Conservation (phyloP, 1,284 basidiomycete species). For the Ganoderma boninense region DNA sequence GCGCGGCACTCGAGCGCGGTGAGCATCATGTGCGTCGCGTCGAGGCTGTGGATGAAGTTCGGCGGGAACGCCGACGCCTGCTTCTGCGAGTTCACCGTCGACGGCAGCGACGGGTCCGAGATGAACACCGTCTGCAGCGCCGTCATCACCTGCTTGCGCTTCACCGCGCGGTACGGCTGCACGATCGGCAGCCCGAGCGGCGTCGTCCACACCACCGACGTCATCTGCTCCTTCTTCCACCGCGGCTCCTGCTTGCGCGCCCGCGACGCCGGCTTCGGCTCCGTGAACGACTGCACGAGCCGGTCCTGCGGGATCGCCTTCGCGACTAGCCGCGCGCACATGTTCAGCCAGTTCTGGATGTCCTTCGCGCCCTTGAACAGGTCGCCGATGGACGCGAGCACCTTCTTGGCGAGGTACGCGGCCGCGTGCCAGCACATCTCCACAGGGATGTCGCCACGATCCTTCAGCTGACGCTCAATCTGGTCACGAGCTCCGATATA, state of each 20-base stretch:
- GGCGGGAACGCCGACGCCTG: slow-evolving; percentile 98
- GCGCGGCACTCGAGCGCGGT: slow-evolving; percentile 91
- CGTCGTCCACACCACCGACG: slow-evolving; percentile 96
- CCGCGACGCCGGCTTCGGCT: slow-evolving; percentile 23
- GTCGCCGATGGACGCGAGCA: slow-evolving; percentile 89
- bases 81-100: slow-evolving; percentile 81
- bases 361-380: slow-evolving; percentile 91
- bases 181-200: slow-evolving; percentile 94
- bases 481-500: slow-evolving; percentile 96
- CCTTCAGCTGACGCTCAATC: slow-evolving; percentile 90
- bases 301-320: slow-evolving; percentile 88
- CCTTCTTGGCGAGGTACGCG: slow-evolving; percentile 84
- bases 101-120: slow-evolving; percentile 82
- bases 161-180: slow-evolving; percentile 92
- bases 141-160: slow-evolving; percentile 87
- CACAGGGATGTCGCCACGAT: slow-evolving; percentile 76
- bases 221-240: slow-evolving; percentile 92
- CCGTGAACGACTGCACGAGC: slow-evolving; percentile 47
- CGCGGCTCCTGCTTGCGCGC: slow-evolving; percentile 41
- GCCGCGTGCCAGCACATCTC: slow-evolving; percentile 83
- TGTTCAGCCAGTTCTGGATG: slow-evolving; percentile 93
- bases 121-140: slow-evolving; percentile 94
- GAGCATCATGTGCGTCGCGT: slow-evolving; percentile 99
- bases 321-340: slow-evolving; percentile 86
- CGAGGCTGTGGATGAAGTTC: slow-evolving; percentile 97